These are phyloP conservation scores for Coemansia sp. DNA, from an alignment of 192 early-diverging fungal species.

Conservation along the genomic window DNA sequence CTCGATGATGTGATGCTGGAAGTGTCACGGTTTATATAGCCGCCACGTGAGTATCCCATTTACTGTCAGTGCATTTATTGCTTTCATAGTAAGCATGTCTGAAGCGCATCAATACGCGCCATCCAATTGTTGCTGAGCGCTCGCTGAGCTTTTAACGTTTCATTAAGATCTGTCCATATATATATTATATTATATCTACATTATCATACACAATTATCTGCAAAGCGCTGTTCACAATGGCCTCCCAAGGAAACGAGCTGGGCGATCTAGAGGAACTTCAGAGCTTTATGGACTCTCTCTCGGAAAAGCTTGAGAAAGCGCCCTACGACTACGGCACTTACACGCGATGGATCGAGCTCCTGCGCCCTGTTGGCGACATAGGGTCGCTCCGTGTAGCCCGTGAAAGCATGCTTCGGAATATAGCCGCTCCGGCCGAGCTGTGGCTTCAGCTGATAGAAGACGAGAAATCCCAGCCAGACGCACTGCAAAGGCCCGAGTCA, in stretches of 20 bases:
- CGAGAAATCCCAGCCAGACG: constrained; percentile 20
- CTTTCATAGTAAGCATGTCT: neutral
- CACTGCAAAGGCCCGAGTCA: constrained; percentile 3
- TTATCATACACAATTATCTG: too few species aligned
- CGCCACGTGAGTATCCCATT: neutral
- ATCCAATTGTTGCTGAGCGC: too few species aligned
- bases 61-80: neutral
- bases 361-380: constrained; percentile 30
- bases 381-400: constrained; percentile 36
- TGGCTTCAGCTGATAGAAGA: constrained; percentile 35
- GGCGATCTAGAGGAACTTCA: constrained; percentile 17
- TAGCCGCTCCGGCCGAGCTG: constrained; percentile 31
- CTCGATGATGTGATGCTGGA: constrained; percentile 42
- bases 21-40: constrained; percentile 22
- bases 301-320: constrained; percentile 33
- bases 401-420: constrained; percentile 20
- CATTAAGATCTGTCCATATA: too few species aligned
- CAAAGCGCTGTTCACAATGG: neutral
- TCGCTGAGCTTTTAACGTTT: too few species aligned
- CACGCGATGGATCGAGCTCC: constrained; percentile 33
- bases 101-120: too few species aligned
- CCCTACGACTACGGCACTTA: constrained; percentile 42
- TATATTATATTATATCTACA: too few species aligned
- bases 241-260: constrained; percentile 13
- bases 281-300: constrained; percentile 27